phyloP scores from a whole-genome alignment of 2,329 filamentous ascomycete genomes.

The Sclerotinia sclerotiorum region DNA sequence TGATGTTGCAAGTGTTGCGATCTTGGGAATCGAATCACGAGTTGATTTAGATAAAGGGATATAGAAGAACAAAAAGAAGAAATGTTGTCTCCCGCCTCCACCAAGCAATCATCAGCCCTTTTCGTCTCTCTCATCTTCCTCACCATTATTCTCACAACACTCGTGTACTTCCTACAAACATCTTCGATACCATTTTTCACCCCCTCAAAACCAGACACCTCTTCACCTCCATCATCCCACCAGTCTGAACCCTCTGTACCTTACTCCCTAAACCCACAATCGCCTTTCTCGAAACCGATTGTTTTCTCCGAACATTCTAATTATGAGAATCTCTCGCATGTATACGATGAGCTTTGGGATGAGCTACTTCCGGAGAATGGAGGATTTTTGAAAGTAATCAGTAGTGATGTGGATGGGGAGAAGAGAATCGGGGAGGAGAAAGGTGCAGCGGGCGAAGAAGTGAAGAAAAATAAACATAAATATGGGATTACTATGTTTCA shows the following conservation, averaged over 20 bases:
- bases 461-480: not conserved
- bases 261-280: not conserved
- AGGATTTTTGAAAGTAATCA: not conserved
- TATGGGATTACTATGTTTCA: slow-evolving; percentile 22
- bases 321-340: slow-evolving; percentile 19
- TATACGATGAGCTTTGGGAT: slow-evolving; percentile 7
- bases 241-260: not conserved
- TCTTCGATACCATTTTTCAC: not conserved
- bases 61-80: not conserved
- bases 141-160: not conserved
- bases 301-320: slow-evolving; percentile 6
- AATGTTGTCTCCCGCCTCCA: not conserved
- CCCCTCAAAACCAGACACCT: not conserved
- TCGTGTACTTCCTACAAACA: not conserved
- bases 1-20: not conserved
- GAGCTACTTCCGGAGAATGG: not conserved
- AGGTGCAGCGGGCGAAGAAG: not conserved
- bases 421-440: not conserved
- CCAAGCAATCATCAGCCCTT: not conserved
- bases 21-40: not conserved
- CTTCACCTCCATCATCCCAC: not conserved
- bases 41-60: not conserved
- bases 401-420: not conserved
- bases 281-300: not conserved
- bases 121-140: not conserved